Percentiles rank a stretch among this genome's conserved stretches.
These are phyloP conservation scores for Trichoderma pleuroti DNA, from an alignment of 2,329 filamentous ascomycete genomes.

Conservation along the genomic window DNA sequence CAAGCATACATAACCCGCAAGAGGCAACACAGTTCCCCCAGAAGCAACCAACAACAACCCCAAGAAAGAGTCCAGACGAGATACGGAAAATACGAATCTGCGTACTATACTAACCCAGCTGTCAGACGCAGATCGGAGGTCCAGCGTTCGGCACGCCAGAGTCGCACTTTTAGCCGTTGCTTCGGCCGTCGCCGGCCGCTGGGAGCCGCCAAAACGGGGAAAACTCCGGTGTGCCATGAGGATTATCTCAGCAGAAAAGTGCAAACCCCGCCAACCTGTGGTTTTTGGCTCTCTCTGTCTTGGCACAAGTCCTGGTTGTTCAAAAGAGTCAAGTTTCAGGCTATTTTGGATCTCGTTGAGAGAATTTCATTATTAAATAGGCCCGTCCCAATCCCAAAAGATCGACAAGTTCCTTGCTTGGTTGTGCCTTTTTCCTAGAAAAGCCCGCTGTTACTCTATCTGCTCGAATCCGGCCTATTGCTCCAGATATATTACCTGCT, in stretches of 20 bases:
- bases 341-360: background rate
- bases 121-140: background rate
- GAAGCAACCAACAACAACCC: background rate
- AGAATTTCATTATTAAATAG: background rate
- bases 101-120: background rate
- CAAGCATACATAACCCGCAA: background rate
- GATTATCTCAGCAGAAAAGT: constrained; percentile 3
- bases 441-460: background rate
- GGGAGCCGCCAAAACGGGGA: constrained; percentile 2
- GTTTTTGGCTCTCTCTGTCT: background rate
- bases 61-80: background rate
- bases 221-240: background rate
- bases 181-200: constrained; percentile 15
- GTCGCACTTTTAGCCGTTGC: background rate
- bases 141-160: background rate
- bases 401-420: background rate
- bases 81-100: background rate
- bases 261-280: background rate
- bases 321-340: background rate
- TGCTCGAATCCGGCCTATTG: background rate
- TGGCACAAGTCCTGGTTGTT: background rate
- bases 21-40: background rate
- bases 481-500: background rate
- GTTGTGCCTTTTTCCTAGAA: background rate
- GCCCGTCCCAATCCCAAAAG: background rate